Conservation (phyloP, 164 flowering plant genomes). For the Houttuynia cordata region DNA sequence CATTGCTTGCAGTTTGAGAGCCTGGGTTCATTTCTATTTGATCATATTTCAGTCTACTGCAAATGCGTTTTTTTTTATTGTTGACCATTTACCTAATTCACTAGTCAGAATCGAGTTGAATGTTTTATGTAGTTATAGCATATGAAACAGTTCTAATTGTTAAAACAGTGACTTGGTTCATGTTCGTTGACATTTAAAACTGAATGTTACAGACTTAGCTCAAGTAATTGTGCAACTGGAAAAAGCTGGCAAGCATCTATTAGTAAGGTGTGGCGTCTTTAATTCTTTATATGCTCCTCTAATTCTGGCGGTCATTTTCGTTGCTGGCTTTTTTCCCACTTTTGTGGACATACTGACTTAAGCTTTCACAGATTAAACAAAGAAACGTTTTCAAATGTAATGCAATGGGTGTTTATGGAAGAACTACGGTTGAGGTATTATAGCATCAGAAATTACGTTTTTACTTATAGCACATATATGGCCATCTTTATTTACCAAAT, state of each 20-base stretch:
- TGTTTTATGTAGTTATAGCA: neutral
- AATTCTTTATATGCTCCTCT: neutral
- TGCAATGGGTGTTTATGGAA: constrained; percentile 21
- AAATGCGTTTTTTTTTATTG: no score
- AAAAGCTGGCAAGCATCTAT: neutral
- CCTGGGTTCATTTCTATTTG: neutral
- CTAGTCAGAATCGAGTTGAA: neutral
- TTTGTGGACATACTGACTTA: neutral
- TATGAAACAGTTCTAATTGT: no score
- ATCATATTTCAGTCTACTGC: neutral
- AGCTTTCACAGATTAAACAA: constrained; percentile 20
- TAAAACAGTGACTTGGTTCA: neutral
- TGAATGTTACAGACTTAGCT: neutral
- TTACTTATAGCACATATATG: neutral
- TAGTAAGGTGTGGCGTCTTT: constrained; percentile 28
- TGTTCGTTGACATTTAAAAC: neutral
- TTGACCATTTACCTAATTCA: neutral
- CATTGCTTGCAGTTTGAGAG: no score
- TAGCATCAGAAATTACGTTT: neutral
- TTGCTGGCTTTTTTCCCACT: neutral
- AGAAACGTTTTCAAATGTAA: constrained; percentile 13
- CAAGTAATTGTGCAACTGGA: neutral
- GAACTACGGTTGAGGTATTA: constrained; percentile 40
- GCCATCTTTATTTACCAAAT: neutral
- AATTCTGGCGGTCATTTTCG: neutral